Base-by-base conservation (phyloP, 169 alveolate genomes). In the Cardiosporidium cionae region DNA sequence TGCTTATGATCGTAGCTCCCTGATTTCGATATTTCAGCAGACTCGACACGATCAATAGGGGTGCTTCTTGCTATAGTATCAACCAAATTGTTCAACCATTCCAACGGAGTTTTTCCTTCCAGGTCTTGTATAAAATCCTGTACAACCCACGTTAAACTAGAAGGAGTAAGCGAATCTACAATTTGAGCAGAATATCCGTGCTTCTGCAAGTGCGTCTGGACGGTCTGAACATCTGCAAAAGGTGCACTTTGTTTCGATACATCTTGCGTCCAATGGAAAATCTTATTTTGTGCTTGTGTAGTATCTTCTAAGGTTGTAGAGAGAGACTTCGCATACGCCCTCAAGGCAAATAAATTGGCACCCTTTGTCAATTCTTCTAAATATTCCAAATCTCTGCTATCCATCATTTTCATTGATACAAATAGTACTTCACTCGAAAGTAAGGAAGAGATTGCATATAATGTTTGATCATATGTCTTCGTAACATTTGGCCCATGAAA, bases 101-200 rank as follows among this genome's bases (percentile, higher is more conserved):
- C 66, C 65, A 34, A 54, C 29, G 81, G 74, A 1, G 70, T 75
- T 34, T 44, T 27, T 0, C 76, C 81, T 64, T 75, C 76, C 0
- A 75, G 31, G 27, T 75, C 81, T 72, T 75, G 82, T 0, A 69
- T 75, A 27, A 76, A 76, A 68, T 76, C 83, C 54, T 76, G 83
- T 2, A 76, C 83, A 27, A 76, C 58, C 83, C 83, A 76, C 23
- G 83, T 53, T 32, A 76, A 78, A n/a, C 74, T 52, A 68, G 76
- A 70, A 31, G 75, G 73, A 9, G 62, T 34, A 5, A 70, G 65
- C 7, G 70, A 73, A 5, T 72, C 69, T 32, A 78, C 58, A n/a
- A 76, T 72, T 58, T 62, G 66, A 7, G 77, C 52, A 7, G 71
- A 52, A 5, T n/a, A 37, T 7, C 25, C 72, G 1, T 63, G 31